phyloP scores from a whole-genome alignment of 805 yeast genomes.

The Spathaspora arborariae region DNA sequence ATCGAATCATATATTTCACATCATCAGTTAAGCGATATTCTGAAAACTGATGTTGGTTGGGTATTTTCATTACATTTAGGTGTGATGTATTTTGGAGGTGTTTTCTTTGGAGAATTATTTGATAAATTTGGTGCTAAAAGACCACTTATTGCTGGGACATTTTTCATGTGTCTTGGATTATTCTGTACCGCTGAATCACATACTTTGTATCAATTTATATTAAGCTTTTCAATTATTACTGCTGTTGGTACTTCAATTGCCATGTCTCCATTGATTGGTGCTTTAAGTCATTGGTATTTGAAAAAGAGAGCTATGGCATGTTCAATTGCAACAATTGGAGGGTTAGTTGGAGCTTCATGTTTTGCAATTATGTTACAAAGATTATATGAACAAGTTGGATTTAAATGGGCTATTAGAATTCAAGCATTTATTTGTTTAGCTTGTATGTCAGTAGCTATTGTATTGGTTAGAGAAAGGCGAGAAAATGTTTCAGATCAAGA shows the following conservation, averaged over 20 bases:
- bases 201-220: slow-evolving; percentile 22
- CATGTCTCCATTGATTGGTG: slow-evolving; percentile 26
- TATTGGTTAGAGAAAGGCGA: slow-evolving; percentile 18
- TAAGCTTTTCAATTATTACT: slow-evolving; percentile 22
- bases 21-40: slow-evolving; percentile 16
- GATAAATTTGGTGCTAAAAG: slow-evolving; percentile 22
- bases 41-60: slow-evolving; percentile 26
- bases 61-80: slow-evolving; percentile 29
- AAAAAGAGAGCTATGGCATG: slow-evolving; percentile 23
- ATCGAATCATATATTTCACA: slow-evolving; percentile 22
- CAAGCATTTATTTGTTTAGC: slow-evolving; percentile 18
- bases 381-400: slow-evolving; percentile 22
- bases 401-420: slow-evolving; percentile 26
- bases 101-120: slow-evolving; percentile 26
- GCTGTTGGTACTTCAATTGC: slow-evolving; percentile 28
- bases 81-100: slow-evolving; percentile 26
- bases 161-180: slow-evolving; percentile 20
- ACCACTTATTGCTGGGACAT: slow-evolving; percentile 18
- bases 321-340: slow-evolving; percentile 27
- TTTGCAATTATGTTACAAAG: slow-evolving; percentile 24
- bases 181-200: slow-evolving; percentile 22
- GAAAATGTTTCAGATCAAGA: background rate
- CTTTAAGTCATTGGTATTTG: slow-evolving; percentile 25
- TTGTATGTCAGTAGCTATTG: slow-evolving; percentile 15
- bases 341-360: slow-evolving; percentile 25